Percentiles rank a stretch among this genome's conserved stretches.
phyloP scores from a whole-genome alignment of 2,329 filamentous ascomycete genomes.

The Albifimbria verrucaria region DNA sequence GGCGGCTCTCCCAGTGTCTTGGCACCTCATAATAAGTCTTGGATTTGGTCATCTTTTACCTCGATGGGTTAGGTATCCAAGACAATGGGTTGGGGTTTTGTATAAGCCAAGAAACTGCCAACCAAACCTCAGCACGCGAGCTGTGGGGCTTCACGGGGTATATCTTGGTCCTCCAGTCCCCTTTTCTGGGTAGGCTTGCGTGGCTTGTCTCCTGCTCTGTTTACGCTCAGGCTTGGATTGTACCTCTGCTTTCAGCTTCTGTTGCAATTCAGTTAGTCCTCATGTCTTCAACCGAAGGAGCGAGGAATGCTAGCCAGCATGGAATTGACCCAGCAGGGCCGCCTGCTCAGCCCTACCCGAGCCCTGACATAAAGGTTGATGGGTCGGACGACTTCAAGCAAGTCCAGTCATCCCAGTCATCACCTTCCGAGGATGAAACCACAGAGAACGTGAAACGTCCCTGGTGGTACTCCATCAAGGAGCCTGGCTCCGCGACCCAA shows the following conservation, averaged over 20 bases:
- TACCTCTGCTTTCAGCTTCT: neutral
- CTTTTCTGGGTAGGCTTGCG: neutral
- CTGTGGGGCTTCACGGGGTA: neutral
- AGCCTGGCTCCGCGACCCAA: conserved; percentile 44
- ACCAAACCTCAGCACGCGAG: neutral
- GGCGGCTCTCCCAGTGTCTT: no score
- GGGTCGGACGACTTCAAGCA: neutral
- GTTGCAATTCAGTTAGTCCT: no score
- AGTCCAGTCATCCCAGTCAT: neutral
- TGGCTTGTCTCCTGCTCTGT: neutral
- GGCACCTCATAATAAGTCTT: no score
- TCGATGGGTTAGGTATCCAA: neutral
- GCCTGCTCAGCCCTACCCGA: no score
- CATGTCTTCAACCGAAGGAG: no score
- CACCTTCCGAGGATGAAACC: conserved; percentile 3
- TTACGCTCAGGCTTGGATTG: neutral
- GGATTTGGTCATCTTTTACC: neutral
- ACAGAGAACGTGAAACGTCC: conserved; percentile 21
- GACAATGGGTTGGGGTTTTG: neutral
- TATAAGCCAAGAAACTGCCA: neutral
- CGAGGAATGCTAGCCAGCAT: no score
- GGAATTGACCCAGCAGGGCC: no score
- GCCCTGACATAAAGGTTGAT: no score
- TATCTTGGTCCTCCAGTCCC: neutral
- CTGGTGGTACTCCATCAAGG: conserved; percentile 34